These are phyloP conservation scores for Globisporangium ultimum DNA, from an alignment of 352 stramenopile species.

Conservation along the genomic window DNA sequence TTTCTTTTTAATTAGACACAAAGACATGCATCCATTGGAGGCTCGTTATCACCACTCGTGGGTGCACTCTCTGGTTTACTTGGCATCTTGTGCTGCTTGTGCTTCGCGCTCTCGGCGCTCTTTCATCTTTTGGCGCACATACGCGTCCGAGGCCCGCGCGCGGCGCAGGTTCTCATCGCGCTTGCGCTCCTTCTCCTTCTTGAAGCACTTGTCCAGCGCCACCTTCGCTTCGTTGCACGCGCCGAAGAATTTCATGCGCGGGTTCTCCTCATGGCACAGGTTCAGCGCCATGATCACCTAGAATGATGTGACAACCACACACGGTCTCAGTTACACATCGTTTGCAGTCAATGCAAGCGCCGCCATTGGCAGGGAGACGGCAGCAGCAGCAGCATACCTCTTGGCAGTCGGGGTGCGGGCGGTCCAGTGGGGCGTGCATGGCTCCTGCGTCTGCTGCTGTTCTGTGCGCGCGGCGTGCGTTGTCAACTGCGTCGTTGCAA, in stretches of 20 bases:
- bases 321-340: background rate
- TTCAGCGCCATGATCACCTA: slow-evolving; percentile 73
- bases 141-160: slow-evolving; percentile 63
- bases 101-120: slow-evolving; percentile 53
- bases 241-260: slow-evolving; percentile 73
- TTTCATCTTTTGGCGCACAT: slow-evolving; percentile 75
- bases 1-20: background rate
- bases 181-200: slow-evolving; percentile 58
- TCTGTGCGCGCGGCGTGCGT: background rate
- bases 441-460: slow-evolving; percentile 1
- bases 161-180: slow-evolving; percentile 62
- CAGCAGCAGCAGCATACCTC: slow-evolving; percentile 30
- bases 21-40: background rate
- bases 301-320: slow-evolving; percentile 3
- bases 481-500: slow-evolving; percentile 10
- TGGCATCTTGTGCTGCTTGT: slow-evolving; percentile 4
- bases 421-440: slow-evolving; percentile 82
- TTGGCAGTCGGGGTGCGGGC: slow-evolving; percentile 78
- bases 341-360: background rate
- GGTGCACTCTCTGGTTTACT: background rate
- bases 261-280: slow-evolving; percentile 73
- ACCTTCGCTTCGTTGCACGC: slow-evolving; percentile 68
- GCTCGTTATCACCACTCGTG: background rate
- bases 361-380: background rate
- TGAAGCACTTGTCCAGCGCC: slow-evolving; percentile 80